Base-by-base conservation (phyloP, 176 grass and related monocot genomes). In the Typha latifolia region DNA sequence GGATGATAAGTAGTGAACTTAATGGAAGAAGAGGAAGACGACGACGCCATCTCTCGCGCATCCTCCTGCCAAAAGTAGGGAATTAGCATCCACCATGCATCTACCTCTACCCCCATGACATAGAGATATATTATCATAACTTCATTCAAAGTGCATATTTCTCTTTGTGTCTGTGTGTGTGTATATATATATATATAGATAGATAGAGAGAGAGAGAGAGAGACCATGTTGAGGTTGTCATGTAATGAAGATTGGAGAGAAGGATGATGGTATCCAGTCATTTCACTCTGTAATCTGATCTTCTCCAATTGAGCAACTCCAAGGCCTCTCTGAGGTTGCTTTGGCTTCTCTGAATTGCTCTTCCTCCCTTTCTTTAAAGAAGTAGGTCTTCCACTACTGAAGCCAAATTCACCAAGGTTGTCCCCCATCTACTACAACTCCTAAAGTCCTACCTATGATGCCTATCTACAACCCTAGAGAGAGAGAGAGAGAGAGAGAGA, bases 321-420 rank as follows among this genome's bases (percentile, higher is more conserved):
- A 70, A 70, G 68, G 2, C 68, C 68, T 70, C 68, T 59, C n/a
- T 70, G 51, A 4, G 68, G 68, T 37, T 21, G 68, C 53, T 73
- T 79, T 16, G 62, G 49, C 71, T 79, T 79, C 32, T 64, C 50
- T 11, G 18, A 66, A 47, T 49, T 61, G 5, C 34, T 22, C 27
- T 67, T 79, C 49, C 49, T 72, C 1, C 69, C 50, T 55, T 66
- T 79, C 61, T 66, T 72, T 6, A 48, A 59, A 5, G 77, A 55
- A 55, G 51, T n/a, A 4, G 51, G 18, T 2, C 53, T 59, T 11
- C 20, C 53, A 22, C 53, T 59, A 59, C 11, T 59, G 18, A 10
- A 43, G 37, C 37, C 37, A 8, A 43, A 43, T 9, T 43, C 37
- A 3, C 37, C 37, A 10, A 43, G 9, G 37, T 43, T 43, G 37